These are phyloP conservation scores for Neurospora tetraspora DNA, from an alignment of 495 filamentous ascomycete genomes.

Conservation along the genomic window DNA sequence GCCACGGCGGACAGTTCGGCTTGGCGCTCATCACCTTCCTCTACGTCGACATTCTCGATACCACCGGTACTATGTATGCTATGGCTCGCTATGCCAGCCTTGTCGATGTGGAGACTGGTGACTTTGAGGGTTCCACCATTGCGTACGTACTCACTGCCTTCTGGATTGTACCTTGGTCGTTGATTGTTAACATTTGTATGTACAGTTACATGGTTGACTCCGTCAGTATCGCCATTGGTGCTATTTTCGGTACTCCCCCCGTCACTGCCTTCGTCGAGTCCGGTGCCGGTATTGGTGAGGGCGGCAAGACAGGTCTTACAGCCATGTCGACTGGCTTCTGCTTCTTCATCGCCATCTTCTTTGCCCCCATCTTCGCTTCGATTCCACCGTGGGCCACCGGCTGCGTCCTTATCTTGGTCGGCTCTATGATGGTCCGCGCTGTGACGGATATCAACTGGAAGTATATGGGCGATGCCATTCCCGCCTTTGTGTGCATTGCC, in stretches of 20 bases:
- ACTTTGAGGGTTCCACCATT: slow-evolving; percentile 69
- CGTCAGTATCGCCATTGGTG: slow-evolving; percentile 64
- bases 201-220: slow-evolving; percentile 62
- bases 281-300: slow-evolving; percentile 76
- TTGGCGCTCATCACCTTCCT: slow-evolving; percentile 75
- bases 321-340: slow-evolving; percentile 65
- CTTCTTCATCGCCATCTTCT: slow-evolving; percentile 82
- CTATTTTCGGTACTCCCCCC: slow-evolving; percentile 61
- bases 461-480: slow-evolving; percentile 67
- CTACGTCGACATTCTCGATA: slow-evolving; percentile 76
- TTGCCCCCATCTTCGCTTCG: slow-evolving; percentile 75
- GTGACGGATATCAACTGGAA: slow-evolving; percentile 75
- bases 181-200: not conserved
- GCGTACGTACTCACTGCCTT: slow-evolving; percentile 28
- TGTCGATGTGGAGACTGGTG: slow-evolving; percentile 61
- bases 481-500: slow-evolving; percentile 69
- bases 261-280: slow-evolving; percentile 79
- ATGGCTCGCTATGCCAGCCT: slow-evolving; percentile 71
- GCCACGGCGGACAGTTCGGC: slow-evolving; percentile 56
- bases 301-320: slow-evolving; percentile 71
- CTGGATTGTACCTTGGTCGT: not conserved
- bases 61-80: slow-evolving; percentile 68
- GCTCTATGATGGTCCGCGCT: slow-evolving; percentile 67
- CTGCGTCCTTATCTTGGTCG: slow-evolving; percentile 70
- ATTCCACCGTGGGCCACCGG: slow-evolving; percentile 81